Evolutionary conservation across 495 filamentous ascomycete species (phyloP).

Genomic region (Neurospora pannonica): DNA sequence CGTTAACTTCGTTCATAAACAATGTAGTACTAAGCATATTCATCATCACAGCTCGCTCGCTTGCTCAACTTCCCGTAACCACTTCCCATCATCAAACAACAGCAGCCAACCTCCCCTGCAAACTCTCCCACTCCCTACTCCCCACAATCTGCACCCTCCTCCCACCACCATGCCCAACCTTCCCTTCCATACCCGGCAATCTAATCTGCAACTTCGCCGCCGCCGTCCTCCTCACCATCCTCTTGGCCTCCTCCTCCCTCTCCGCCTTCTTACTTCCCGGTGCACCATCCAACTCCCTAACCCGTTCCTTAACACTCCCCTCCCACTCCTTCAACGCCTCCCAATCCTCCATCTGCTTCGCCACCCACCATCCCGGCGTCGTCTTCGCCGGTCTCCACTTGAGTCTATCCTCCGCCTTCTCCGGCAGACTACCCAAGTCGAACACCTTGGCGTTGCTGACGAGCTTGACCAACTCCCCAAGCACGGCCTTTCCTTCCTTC

Average conservation of each 20-base stretch:
- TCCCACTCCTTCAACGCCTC: conserved; percentile 34
- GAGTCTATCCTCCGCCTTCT: conserved; percentile 45
- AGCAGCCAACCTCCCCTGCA: conserved; percentile 23
- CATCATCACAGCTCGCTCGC: neutral
- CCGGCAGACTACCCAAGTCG: conserved; percentile 39
- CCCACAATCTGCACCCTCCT: conserved; percentile 32
- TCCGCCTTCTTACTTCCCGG: conserved; percentile 2
- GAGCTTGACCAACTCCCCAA: conserved; percentile 62
- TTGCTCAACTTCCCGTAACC: neutral
- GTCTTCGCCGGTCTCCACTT: conserved; percentile 34
- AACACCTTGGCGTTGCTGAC: conserved; percentile 49
- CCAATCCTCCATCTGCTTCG: conserved; percentile 33
- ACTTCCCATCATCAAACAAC: neutral
- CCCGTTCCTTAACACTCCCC: conserved; percentile 26
- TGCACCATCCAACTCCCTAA: conserved; percentile 19
- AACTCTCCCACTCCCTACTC: conserved; percentile 33
- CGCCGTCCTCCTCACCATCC: conserved; percentile 24
- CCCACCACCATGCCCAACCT: conserved; percentile 14
- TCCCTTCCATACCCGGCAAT: conserved; percentile 31
- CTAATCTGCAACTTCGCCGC: conserved; percentile 40
- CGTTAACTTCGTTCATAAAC: neutral
- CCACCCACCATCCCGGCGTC: conserved; percentile 36
- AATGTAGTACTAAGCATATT: neutral
- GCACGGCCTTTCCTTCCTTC: conserved; percentile 59
- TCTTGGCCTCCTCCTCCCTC: conserved; percentile 5